Evolutionary conservation across 164 flowering plant genomes (phyloP).

Genomic region (Sedum album): DNA sequence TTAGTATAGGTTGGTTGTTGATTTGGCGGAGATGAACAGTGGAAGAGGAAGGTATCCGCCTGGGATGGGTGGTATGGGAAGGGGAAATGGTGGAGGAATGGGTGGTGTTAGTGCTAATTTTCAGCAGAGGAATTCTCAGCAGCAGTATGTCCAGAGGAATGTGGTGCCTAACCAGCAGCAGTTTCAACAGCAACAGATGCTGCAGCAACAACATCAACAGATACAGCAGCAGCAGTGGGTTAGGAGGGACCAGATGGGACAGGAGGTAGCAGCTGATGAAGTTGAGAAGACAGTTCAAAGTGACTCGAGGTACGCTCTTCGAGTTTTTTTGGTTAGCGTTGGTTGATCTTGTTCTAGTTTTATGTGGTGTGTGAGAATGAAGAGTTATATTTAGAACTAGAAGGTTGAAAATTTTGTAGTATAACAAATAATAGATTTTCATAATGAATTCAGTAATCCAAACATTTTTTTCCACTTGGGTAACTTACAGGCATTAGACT

Average conservation of each 20-base stretch:
- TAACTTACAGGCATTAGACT: not conserved
- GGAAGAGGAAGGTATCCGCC: constrained; percentile 76
- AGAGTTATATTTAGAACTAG: too few species aligned
- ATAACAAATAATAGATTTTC: not conserved
- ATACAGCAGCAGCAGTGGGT: too few species aligned
- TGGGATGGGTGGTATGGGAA: constrained; percentile 48
- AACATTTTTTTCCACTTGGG: not conserved
- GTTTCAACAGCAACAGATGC: too few species aligned
- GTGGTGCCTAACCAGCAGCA: too few species aligned
- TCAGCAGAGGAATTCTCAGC: constrained; percentile 41
- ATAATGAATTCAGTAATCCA: too few species aligned
- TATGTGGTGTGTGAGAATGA: not conserved
- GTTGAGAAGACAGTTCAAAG: constrained; percentile 82
- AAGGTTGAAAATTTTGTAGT: too few species aligned
- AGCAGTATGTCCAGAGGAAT: too few species aligned
- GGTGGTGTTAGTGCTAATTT: constrained; percentile 47
- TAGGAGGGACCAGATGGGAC: too few species aligned
- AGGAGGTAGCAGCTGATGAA: too few species aligned
- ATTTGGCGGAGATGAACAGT: constrained; percentile 15
- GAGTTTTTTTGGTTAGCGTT: too few species aligned
- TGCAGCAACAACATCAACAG: constrained; percentile 31
- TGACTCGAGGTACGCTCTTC: constrained; percentile 36
- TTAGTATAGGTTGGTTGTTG: not conserved
- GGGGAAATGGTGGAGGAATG: constrained; percentile 25
- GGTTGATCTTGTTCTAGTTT: too few species aligned